Evolutionary conservation across 108 stramenopile genomes (phyloP).

Genomic region (Pelagomonas calceolata): DNA sequence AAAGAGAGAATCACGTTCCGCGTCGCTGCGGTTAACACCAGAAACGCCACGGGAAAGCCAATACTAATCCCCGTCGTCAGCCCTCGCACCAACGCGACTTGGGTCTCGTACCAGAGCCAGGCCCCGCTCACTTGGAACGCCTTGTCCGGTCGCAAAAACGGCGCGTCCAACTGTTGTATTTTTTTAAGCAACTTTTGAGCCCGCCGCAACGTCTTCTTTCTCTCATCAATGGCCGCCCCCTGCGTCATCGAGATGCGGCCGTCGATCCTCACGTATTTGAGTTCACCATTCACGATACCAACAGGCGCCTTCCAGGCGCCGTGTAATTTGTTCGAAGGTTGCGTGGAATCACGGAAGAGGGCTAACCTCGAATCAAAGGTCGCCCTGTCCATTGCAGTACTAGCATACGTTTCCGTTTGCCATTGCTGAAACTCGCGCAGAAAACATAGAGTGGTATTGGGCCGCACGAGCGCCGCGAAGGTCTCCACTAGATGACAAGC

Average conservation of each 20-base stretch:
- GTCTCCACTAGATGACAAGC: conserved; percentile 1
- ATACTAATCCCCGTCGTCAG: conserved; percentile 18
- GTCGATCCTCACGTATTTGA: conserved; percentile 15
- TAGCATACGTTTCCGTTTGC: background rate
- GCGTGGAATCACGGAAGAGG: background rate
- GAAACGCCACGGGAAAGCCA: conserved; percentile 21
- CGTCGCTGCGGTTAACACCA: conserved; percentile 19
- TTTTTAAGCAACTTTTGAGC: background rate
- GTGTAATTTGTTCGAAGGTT: background rate
- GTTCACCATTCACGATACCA: conserved; percentile 19
- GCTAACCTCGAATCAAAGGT: background rate
- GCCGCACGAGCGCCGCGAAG: background rate
- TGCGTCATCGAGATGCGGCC: background rate
- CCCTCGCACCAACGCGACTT: conserved; percentile 19
- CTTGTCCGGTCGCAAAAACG: background rate
- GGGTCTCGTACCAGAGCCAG: conserved; percentile 2
- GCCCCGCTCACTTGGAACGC: background rate
- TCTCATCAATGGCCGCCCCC: background rate
- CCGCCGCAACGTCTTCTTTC: background rate
- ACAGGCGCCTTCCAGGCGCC: conserved; percentile 6
- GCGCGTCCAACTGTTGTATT: too few relatives aligned
- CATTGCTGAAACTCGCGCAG: conserved; percentile 8
- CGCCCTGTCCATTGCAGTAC: background rate
- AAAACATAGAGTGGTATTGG: conserved; percentile 1
- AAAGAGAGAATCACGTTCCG: conserved; percentile 12